phyloP scores from a whole-genome alignment of 176 grass and related monocot genomes.

The Oryza australiensis region DNA sequence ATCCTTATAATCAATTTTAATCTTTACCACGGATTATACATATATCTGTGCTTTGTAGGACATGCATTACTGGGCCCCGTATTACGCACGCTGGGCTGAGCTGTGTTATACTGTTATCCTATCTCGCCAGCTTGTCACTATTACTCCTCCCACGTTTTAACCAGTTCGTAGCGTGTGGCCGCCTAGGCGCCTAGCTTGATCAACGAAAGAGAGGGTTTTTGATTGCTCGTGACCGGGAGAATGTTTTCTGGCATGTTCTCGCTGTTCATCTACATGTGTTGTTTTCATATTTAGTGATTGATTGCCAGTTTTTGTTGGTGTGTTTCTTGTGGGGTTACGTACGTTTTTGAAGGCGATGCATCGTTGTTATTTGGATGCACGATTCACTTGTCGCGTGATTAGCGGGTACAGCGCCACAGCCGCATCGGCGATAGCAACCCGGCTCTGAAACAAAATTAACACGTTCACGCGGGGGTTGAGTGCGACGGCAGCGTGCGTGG shows the following conservation, averaged over 20 bases:
- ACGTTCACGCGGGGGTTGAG: conserved; percentile 39
- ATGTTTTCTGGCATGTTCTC: conserved; percentile 28
- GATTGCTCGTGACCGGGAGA: background rate
- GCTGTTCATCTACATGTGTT: background rate
- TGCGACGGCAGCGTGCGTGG: conserved; percentile 10
- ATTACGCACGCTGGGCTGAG: background rate
- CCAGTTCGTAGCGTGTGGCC: background rate
- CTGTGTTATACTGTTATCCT: background rate
- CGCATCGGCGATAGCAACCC: background rate
- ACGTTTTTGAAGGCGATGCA: background rate
- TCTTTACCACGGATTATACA: background rate
- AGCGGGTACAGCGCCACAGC: background rate
- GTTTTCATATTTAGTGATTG: background rate
- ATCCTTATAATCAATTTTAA: background rate
- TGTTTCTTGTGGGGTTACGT: background rate
- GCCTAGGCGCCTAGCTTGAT: background rate
- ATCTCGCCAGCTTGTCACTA: background rate
- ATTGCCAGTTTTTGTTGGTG: background rate
- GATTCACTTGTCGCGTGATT: background rate
- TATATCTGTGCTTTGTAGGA: background rate
- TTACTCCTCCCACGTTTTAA: background rate
- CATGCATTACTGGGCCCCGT: background rate
- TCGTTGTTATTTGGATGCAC: background rate
- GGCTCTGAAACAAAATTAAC: background rate
- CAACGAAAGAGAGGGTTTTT: conserved; percentile 2